phyloP scores from a whole-genome alignment of 2,329 filamentous ascomycete species.

The Pseudogymnoascus sp. region DNA sequence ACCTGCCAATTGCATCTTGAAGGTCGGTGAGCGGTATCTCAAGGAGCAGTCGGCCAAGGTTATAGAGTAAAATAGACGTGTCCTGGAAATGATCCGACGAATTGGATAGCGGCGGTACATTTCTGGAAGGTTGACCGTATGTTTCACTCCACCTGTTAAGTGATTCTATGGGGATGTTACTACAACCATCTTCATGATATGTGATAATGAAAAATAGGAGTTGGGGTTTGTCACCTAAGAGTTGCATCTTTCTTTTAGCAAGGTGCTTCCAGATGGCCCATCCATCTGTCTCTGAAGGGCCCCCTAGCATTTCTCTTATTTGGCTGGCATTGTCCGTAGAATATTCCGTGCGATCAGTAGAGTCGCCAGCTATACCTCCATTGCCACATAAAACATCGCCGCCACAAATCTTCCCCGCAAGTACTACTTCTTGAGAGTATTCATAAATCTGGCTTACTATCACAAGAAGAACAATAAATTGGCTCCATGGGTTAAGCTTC shows the following conservation, averaged over 20 bases:
- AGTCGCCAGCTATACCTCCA: background rate
- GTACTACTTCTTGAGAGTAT: slow-evolving; percentile 16
- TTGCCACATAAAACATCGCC: slow-evolving; percentile 9
- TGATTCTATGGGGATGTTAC: background rate
- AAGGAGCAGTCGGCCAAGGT: slow-evolving; percentile 16
- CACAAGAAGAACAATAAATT: slow-evolving; percentile 19
- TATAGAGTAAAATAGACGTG: slow-evolving; percentile 15
- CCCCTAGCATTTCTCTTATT: background rate
- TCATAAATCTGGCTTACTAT: slow-evolving; percentile 18
- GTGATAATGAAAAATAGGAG: background rate
- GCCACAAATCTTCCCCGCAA: slow-evolving; percentile 17
- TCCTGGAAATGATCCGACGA: slow-evolving; percentile 16
- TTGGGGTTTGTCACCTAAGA: background rate
- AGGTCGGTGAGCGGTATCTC: slow-evolving; percentile 17
- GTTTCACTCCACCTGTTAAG: background rate
- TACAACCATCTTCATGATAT: background rate
- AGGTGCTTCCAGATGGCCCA: background rate
- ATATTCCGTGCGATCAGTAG: background rate
- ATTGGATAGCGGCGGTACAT: background rate
- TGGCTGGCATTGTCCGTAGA: background rate
- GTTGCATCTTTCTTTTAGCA: background rate
- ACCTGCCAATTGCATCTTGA: slow-evolving; percentile 19
- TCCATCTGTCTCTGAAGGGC: background rate
- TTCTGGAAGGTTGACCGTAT: background rate
- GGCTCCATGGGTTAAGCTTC: slow-evolving; percentile 20